Evolutionary conservation across 495 filamentous ascomycete genomes (phyloP).

Genomic region (Cryomyces minteri): DNA sequence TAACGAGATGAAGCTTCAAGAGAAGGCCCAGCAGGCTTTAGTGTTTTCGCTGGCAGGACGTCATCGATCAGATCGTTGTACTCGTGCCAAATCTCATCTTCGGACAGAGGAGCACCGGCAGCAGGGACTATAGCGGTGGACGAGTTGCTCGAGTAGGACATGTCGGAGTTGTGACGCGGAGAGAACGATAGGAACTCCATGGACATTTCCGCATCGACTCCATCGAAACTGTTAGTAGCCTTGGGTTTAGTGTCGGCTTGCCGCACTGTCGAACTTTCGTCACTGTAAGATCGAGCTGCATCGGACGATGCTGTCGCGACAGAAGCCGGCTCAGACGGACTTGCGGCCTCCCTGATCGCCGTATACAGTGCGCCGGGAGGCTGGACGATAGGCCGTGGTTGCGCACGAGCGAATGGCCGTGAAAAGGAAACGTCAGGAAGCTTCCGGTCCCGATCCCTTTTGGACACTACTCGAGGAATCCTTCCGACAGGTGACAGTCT

Average conservation of each 20-base stretch:
- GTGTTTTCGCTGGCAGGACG: conserved; percentile 30
- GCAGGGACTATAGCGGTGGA: conserved; percentile 44
- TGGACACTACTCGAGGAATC: conserved; percentile 72
- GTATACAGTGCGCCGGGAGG: conserved; percentile 11
- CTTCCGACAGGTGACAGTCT: conserved; percentile 67
- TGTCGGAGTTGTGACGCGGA: conserved; percentile 47
- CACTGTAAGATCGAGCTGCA: too few species aligned
- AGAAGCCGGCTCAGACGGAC: too few species aligned
- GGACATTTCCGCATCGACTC: neutral
- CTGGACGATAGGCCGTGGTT: conserved; percentile 21
- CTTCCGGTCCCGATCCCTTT: conserved; percentile 44
- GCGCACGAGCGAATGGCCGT: conserved; percentile 43
- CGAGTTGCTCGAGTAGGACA: conserved; percentile 51
- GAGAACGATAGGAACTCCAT: conserved; percentile 56
- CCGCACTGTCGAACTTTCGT: too few species aligned
- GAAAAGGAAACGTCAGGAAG: conserved; percentile 72
- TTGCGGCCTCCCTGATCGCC: too few species aligned
- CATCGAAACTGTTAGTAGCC: neutral
- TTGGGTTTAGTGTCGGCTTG: neutral
- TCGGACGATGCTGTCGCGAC: too few species aligned
- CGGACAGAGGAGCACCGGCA: conserved; percentile 36
- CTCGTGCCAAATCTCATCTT: conserved; percentile 90
- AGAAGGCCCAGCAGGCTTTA: neutral
- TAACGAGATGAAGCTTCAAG: too few species aligned
- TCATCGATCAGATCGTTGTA: conserved; percentile 81